Conservation (phyloP, 805 yeast genomes). For the Saturnispora bothae region DNA sequence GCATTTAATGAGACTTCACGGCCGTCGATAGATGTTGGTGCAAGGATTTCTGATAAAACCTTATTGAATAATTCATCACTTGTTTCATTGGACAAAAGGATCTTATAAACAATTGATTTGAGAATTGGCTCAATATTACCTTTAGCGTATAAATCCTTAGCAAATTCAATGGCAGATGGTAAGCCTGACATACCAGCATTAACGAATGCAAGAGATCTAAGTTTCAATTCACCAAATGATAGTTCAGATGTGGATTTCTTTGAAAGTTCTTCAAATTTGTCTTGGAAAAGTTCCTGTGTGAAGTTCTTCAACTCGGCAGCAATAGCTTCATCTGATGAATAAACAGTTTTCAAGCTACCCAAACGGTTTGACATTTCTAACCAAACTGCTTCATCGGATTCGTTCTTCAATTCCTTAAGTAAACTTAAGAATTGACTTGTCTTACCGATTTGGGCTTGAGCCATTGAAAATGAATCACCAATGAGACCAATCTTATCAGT, state of each 20-base stretch:
- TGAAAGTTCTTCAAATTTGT: conserved; percentile 21
- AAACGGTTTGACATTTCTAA: conserved; percentile 37
- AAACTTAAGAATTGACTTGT: conserved; percentile 37
- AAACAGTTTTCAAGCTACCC: conserved; percentile 26
- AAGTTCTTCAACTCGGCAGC: conserved; percentile 25
- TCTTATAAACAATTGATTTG: conserved; percentile 32
- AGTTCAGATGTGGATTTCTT: conserved; percentile 7
- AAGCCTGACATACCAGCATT: conserved; percentile 32
- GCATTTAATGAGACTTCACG: conserved; percentile 49
- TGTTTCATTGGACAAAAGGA: conserved; percentile 31
- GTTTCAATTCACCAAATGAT: conserved; percentile 20
- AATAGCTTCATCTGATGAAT: conserved; percentile 27
- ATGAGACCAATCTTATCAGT: conserved; percentile 45
- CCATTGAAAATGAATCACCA: conserved; percentile 41
- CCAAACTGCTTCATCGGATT: conserved; percentile 43
- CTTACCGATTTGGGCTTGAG: conserved; percentile 34
- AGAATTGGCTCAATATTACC: conserved; percentile 29
- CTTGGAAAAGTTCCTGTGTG: conserved; percentile 24
- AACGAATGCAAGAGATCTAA: conserved; percentile 31
- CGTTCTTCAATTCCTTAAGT: conserved; percentile 27
- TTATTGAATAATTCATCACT: conserved; percentile 27
- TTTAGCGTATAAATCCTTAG: conserved; percentile 9
- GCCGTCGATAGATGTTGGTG: conserved; percentile 46
- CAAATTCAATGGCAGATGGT: conserved; percentile 26
- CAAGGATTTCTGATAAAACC: conserved; percentile 36